Percentiles rank a stretch among this genome's conserved stretches.
Evolutionary conservation across 2,329 filamentous ascomycete species (phyloP).

Genomic region (Fonsecaea monophora): DNA sequence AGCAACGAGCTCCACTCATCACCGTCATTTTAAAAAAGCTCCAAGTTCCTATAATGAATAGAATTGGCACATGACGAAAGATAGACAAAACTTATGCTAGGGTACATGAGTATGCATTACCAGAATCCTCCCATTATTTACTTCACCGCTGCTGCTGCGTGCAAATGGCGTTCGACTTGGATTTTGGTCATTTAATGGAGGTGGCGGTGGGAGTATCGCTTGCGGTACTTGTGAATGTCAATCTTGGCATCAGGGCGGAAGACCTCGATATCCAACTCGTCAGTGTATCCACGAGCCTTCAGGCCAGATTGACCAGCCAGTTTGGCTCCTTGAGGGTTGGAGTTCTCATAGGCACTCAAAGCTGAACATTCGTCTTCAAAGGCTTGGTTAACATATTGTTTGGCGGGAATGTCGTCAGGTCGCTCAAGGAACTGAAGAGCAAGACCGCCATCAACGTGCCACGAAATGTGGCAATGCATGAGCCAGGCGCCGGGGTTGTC

Average conservation of each 20-base stretch:
- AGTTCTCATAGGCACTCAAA: conserved; percentile 21
- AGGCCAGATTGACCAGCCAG: conserved; percentile 28
- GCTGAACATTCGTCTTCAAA: conserved; percentile 37
- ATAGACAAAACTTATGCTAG: conserved; percentile 19
- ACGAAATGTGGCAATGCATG: conserved; percentile 83
- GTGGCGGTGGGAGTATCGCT: conserved; percentile 26
- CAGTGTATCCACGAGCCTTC: conserved; percentile 25
- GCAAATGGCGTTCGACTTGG: conserved; percentile 12
- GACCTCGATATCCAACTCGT: conserved; percentile 21
- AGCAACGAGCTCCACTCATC: conserved; percentile 3
- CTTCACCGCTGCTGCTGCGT: conserved; percentile 24
- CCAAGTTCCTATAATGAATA: conserved; percentile 10
- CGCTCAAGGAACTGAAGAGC: conserved; percentile 52
- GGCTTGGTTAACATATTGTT: conserved; percentile 26
- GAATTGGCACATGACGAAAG: conserved; percentile 16
- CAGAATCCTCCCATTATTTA: conserved; percentile 26
- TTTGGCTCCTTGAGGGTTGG: conserved; percentile 25
- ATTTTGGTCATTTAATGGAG: conserved; percentile 20
- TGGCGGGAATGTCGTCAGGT: conserved; percentile 32
- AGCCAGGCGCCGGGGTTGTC: conserved; percentile 66
- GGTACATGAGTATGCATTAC: conserved; percentile 26
- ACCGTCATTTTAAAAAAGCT: not conserved
- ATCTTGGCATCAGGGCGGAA: conserved; percentile 23
- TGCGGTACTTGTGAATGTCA: conserved; percentile 26
- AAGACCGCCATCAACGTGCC: conserved; percentile 74